Evolutionary conservation across 805 yeast genomes (phyloP).

Genomic region (Brettanomyces sp.): DNA sequence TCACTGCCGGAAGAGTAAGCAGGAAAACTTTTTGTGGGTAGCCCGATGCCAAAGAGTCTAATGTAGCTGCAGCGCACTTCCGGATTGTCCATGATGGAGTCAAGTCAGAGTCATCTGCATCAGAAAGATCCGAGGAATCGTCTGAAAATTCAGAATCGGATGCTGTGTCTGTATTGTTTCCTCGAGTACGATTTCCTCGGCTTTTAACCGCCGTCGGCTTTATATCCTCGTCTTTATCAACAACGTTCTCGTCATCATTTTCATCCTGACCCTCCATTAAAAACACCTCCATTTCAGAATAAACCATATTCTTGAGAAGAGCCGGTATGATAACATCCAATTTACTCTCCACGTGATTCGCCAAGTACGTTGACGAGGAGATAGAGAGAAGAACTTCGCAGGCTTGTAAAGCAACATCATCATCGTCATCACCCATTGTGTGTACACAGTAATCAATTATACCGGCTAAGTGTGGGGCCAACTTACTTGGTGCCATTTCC

Average conservation of each 20-base stretch:
- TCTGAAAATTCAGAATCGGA: conserved; percentile 19
- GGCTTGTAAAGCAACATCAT: conserved; percentile 80
- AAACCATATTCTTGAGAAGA: conserved; percentile 74
- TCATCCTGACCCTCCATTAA: conserved; percentile 55
- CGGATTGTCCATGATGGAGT: conserved; percentile 82
- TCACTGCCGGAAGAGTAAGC: conserved; percentile 64
- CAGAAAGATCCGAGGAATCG: conserved; percentile 62
- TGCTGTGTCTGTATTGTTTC: conserved; percentile 19
- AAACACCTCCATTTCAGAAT: conserved; percentile 71
- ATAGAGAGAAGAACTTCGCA: conserved; percentile 82
- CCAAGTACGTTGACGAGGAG: conserved; percentile 53
- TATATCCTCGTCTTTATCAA: conserved; percentile 82
- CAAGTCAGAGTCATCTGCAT: conserved; percentile 59
- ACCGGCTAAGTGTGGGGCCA: conserved; percentile 76
- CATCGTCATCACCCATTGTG: conserved; percentile 55
- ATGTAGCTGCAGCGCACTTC: conserved; percentile 89
- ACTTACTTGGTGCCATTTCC: conserved; percentile 71
- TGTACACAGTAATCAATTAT: conserved; percentile 78
- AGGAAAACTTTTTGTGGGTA: conserved; percentile 60
- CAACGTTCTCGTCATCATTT: conserved; percentile 66
- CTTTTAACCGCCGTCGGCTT: conserved; percentile 51
- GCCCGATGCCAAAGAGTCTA: conserved; percentile 68
- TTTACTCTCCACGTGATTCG: conserved; percentile 46
- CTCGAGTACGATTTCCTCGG: conserved; percentile 53
- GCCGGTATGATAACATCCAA: conserved; percentile 65